Conservation (phyloP, 305 asterid species). For the Rubia tinctorum region DNA sequence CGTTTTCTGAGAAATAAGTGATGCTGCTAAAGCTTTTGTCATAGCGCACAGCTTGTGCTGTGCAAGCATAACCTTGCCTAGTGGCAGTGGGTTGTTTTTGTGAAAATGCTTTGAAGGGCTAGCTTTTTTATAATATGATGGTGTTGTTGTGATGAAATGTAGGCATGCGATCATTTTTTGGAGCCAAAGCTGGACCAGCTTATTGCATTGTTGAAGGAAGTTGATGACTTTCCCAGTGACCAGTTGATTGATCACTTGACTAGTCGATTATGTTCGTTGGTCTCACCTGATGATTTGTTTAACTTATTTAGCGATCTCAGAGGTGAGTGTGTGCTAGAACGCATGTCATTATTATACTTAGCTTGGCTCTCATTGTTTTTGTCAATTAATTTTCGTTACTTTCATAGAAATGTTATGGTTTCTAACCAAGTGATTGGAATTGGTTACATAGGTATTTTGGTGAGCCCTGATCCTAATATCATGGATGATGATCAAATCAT, state of each 20-base stretch:
- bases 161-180: slow-evolving; percentile 69
- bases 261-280: slow-evolving; percentile 51
- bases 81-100: not conserved
- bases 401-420: not conserved
- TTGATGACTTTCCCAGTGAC: slow-evolving; percentile 55
- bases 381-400: not conserved
- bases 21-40: not conserved
- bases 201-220: slow-evolving; percentile 51
- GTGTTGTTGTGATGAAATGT: slow-evolving; percentile 12
- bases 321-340: slow-evolving; percentile 35
- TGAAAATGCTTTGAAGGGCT: not conserved
- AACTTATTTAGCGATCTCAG: slow-evolving; percentile 73
- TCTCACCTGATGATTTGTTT: slow-evolving; percentile 83
- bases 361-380: not conserved
- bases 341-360: not conserved
- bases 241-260: slow-evolving; percentile 72
- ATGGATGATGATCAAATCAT: slow-evolving; percentile 85
- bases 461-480: slow-evolving; percentile 54
- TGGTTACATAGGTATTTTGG: slow-evolving; percentile 55
- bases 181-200: slow-evolving; percentile 81
- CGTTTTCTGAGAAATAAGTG: not conserved
- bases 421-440: not conserved
- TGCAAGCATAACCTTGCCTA: not conserved
- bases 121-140: not conserved
- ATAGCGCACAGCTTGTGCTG: not conserved